Conservation (phyloP, 805 yeast species). For the Ogataea haglerorum region DNA sequence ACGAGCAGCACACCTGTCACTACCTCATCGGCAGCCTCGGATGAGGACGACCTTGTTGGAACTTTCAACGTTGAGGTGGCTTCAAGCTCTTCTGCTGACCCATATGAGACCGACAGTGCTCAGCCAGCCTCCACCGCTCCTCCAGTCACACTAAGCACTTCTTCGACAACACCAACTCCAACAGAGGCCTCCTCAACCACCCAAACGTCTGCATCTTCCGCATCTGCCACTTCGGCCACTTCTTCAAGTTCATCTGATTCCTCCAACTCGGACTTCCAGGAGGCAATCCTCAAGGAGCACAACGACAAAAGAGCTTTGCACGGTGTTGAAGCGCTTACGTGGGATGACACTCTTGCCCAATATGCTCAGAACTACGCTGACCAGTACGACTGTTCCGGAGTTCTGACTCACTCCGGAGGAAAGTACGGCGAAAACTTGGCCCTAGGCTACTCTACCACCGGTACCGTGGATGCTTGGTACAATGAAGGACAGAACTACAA, state of each 20-base stretch:
- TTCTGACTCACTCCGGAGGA: conserved; percentile 60
- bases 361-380: conserved; percentile 62
- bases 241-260: not conserved
- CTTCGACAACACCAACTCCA: conserved; percentile 17
- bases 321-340: conserved; percentile 46
- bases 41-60: not conserved
- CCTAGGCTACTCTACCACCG: conserved; percentile 55
- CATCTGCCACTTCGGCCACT: conserved; percentile 18
- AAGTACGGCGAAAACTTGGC: conserved; percentile 78
- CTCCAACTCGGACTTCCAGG: conserved; percentile 22
- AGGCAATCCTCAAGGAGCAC: conserved; percentile 54
- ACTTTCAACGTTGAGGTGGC: not conserved
- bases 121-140: conserved; percentile 4
- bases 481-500: conserved; percentile 56
- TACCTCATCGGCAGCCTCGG: not conserved
- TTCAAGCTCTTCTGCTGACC: conserved; percentile 12
- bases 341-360: conserved; percentile 51
- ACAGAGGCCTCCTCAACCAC: conserved; percentile 20
- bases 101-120: conserved; percentile 7
- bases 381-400: conserved; percentile 54
- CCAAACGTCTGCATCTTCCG: conserved; percentile 15
- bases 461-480: conserved; percentile 71
- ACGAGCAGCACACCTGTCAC: conserved; percentile 9
- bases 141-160: conserved; percentile 15
- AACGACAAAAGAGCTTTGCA: conserved; percentile 58